Percentiles rank a stretch among this genome's conserved stretches.
Evolutionary conservation across 768 basidiomycete species (phyloP).

Genomic region (Rickenella mellea): DNA sequence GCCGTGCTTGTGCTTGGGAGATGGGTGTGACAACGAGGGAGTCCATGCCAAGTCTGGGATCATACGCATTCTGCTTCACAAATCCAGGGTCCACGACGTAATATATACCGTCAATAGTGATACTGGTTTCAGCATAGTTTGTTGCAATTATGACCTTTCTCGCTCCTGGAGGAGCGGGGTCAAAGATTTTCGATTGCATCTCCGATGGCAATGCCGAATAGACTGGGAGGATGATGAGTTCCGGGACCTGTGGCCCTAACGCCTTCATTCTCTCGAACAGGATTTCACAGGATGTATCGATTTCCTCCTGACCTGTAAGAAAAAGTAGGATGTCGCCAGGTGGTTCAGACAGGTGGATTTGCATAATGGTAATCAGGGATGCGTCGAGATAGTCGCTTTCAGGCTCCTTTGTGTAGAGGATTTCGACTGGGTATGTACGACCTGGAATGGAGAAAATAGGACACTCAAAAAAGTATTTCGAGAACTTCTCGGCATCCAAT

Average conservation of each 20-base stretch:
- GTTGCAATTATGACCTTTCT: conserved; percentile 99
- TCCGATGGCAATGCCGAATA: conserved; percentile 98
- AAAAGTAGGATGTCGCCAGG: conserved; percentile 95
- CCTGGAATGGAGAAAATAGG: conserved; percentile 99
- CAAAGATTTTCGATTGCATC: conserved; percentile 96
- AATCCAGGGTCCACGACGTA: conserved; percentile 99
- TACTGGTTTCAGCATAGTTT: conserved; percentile 96
- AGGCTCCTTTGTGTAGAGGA: conserved; percentile 97
- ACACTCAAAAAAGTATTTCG: conserved; percentile 97
- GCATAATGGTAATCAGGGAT: conserved; percentile 97
- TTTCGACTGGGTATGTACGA: conserved; percentile 96
- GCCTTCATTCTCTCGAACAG: conserved; percentile 98
- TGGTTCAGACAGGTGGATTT: conserved; percentile 97
- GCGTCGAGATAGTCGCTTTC: conserved; percentile 97
- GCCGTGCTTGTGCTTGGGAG: conserved; percentile 95
- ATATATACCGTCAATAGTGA: conserved; percentile 98
- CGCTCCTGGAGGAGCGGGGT: conserved; percentile 95
- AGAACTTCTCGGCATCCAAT: conserved; percentile 98
- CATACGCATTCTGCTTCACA: conserved; percentile 97
- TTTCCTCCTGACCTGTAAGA: conserved; percentile 97
- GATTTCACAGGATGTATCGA: conserved; percentile 95
- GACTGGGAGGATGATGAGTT: conserved; percentile 92
- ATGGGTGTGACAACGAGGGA: conserved; percentile 98
- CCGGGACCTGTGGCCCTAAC: conserved; percentile 95
- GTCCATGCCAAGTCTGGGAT: conserved; percentile 96